Evolutionary conservation across 1,284 basidiomycete genomes (phyloP).

Genomic region (Trametes pubescens): DNA sequence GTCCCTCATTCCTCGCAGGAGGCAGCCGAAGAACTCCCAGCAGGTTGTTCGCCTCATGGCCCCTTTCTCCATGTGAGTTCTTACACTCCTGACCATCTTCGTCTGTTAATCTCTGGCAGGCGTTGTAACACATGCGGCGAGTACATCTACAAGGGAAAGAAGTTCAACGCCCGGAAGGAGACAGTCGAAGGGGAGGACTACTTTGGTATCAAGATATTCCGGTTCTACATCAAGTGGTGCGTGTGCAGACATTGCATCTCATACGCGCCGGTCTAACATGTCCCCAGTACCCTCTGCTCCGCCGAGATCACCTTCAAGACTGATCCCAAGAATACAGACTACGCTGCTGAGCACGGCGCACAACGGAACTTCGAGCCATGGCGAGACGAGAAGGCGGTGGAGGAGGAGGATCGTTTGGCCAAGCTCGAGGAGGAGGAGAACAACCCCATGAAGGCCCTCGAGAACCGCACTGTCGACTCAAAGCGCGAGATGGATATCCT

Average conservation of each 20-base stretch:
- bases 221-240: constrained; percentile 86
- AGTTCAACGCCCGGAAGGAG: constrained; percentile 99
- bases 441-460: constrained; percentile 97
- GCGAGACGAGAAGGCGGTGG: constrained; percentile 78
- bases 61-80: constrained; percentile 91
- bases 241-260: constrained; percentile 32
- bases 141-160: constrained; percentile 98
- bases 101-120: constrained; percentile 51
- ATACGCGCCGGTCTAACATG: background rate
- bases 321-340: constrained; percentile 98
- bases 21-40: constrained; percentile 90
- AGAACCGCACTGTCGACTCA: constrained; percentile 90
- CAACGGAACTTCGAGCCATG: constrained; percentile 95
- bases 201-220: constrained; percentile 96
- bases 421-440: constrained; percentile 89
- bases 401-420: constrained; percentile 80
- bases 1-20: constrained; percentile 91
- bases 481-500: constrained; percentile 99
- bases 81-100: constrained; percentile 4
- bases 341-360: constrained; percentile 91
- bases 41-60: constrained; percentile 99
- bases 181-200: constrained; percentile 97
- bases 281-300: constrained; percentile 84
- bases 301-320: constrained; percentile 99
- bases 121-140: constrained; percentile 96